Base-by-base conservation (phyloP, 2,329 filamentous ascomycete species). In the Fusarium subglutinans region DNA sequence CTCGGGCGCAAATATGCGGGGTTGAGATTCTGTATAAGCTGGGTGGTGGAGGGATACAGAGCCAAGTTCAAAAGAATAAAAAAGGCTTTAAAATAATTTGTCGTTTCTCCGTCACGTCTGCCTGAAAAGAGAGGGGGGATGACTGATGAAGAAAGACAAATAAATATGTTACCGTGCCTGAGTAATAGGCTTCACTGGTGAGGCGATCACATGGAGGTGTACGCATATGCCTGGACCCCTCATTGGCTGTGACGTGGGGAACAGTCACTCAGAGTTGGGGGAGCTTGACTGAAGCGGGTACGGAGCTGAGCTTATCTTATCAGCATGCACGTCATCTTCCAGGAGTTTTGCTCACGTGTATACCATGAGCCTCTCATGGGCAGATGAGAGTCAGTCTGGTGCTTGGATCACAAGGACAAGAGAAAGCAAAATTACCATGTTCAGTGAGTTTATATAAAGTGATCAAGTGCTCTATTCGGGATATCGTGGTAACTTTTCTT, bases 131-230 rank as follows among this genome's bases (percentile, higher is more conserved):
- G 38, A 12, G 24, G 47, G 24, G 18, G 44, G 51, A 72, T 65
- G 58, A 74, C 58, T 69, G 72, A 74, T 72, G 14, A n/a, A 57
- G 35, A 22, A 22, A 47, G 35, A 47, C 58, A 57, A 57, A 59
- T 48, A 48, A 48, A 48, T 44, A 26, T 38, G 44, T 54, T 26
- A 45, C 38, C 8, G 59, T 67, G 26, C 66, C 68, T 59, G 53
- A 66, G 66, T 58, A 65, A 58, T 65, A 40, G 63, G 72, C 48
- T 61, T 73, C 65, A 54, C 63, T 63, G 75, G 60, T 73, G 74
- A 77, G 66, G 61, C 77, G 70, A 79, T 81, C 79, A 81, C 79
- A 81, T 79, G 79, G 74, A 66, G 70, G 72, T 60, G 70, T 68
- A 30, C 26, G 22, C 5, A 48, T 22, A 64, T 78, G 63, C 50